A percentile compares a stretch with the other conserved stretches of the same genome.
phyloP scores from a whole-genome alignment of 106 monocot genomes.

The Ottelia alismoides region DNA sequence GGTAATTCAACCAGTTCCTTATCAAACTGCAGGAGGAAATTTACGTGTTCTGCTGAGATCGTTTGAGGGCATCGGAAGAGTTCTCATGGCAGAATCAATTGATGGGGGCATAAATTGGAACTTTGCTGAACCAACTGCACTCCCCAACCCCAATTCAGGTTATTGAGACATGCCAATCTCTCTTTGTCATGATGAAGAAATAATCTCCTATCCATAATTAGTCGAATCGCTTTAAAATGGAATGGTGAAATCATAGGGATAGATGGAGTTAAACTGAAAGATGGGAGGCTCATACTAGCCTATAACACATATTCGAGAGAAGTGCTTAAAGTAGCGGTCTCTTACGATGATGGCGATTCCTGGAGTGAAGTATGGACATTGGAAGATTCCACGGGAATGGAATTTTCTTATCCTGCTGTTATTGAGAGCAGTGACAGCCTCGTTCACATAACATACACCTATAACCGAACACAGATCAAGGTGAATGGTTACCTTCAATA shows the following conservation, averaged over 20 bases:
- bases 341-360: constrained; percentile 66
- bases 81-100: constrained; percentile 74
- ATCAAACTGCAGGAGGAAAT: constrained; percentile 37
- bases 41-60: constrained; percentile 62
- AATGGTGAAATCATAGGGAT: no score
- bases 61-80: constrained; percentile 36
- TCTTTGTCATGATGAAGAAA: background rate
- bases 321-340: constrained; percentile 59
- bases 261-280: constrained; percentile 78
- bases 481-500: constrained; percentile 16
- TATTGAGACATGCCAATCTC: background rate
- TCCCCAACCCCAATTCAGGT: constrained; percentile 97
- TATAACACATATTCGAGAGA: constrained; percentile 76
- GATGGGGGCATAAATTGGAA: constrained; percentile 81
- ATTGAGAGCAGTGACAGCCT: constrained; percentile 51
- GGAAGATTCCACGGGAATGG: constrained; percentile 57
- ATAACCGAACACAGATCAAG: constrained; percentile 97
- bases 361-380: constrained; percentile 73
- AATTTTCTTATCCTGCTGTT: constrained; percentile 91
- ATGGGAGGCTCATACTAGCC: constrained; percentile 52
- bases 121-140: constrained; percentile 41
- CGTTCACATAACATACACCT: constrained; percentile 82
- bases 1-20: constrained; percentile 89
- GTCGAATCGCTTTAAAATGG: no score
- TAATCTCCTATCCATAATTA: no score